Evolutionary conservation across 169 alveolate species (phyloP), one percentile per base, ranked within the genome.

Genomic region (Fabrea salina): DNA sequence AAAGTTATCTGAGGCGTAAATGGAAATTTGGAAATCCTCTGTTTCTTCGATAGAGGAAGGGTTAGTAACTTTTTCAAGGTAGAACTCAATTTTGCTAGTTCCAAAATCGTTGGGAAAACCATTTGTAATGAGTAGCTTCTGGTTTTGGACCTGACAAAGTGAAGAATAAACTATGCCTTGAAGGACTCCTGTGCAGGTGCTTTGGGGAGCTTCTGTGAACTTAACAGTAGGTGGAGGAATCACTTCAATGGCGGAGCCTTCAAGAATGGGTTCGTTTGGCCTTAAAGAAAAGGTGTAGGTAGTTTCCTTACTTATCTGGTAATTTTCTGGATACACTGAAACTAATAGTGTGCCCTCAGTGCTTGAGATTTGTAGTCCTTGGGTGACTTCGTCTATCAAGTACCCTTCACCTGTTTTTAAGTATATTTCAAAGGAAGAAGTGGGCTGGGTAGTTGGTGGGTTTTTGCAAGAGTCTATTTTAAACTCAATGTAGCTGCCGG

Each of bases 351-450:
- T 51, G 0, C 59, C 59, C 0, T 30, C 59, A 5, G 27, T 33
- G 27, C 37, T 33, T 51, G 75, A 39, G 13, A 64, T 33, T 64
- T 51, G 19, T 41, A 64, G 8, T 35, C 75, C 75, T 32, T 51
- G 16, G 0, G 54, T 19, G 4, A 16, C 41, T 13, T 64, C 57
- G 16, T 64, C 75, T 32, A 64, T 64, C 5, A 35, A 32, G 27
- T 51, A 51, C 1, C 59, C 59, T 5, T 51, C 59, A 7, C 37
- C 19, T 51, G 59, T 51, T 11, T 51, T 30, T 22, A 51, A 22
- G 19, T 22, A 0, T 22, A 51, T 51, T 11, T 51, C 37, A 22
- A 51, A 22, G 19, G 59, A 51, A 0, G 59, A 27, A 51, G 59
- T 51, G 1, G 59, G 59, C 59, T 51, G 19, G 27, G 19, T 51